phyloP scores from a whole-genome alignment of 164 flowering plant genomes.

The Hamamelis virginiana region DNA sequence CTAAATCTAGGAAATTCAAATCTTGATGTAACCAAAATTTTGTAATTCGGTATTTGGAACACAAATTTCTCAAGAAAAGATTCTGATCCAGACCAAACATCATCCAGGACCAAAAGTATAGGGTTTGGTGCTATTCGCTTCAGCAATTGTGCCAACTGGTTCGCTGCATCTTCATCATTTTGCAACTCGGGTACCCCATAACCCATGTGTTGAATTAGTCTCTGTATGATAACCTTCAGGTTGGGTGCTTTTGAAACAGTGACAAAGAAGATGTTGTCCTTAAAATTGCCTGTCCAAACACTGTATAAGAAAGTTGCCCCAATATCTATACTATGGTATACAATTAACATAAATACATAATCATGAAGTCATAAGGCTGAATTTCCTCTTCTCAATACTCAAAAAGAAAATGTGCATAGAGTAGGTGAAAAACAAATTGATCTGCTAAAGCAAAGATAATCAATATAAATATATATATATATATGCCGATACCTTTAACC shows the following conservation, averaged over 20 bases:
- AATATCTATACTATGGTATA: not conserved
- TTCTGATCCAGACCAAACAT: constrained; percentile 33
- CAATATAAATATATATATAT: no score
- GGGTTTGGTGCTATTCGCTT: constrained; percentile 10
- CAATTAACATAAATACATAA: not conserved
- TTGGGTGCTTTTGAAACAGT: constrained; percentile 21
- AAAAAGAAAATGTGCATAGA: no score
- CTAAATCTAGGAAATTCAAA: constrained; percentile 27
- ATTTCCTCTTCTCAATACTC: not conserved
- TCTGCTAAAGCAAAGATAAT: no score
- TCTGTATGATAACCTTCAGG: constrained; percentile 15
- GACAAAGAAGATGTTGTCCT: constrained; percentile 17
- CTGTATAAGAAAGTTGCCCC: not conserved
- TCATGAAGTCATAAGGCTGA: not conserved
- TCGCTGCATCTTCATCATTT: constrained; percentile 25
- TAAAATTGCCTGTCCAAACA: constrained; percentile 16
- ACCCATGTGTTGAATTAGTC: constrained; percentile 8
- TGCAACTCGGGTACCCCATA: not conserved
- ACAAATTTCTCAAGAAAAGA: constrained; percentile 21
- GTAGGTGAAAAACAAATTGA: not conserved
- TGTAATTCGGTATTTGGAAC: constrained; percentile 19
- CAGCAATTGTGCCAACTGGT: constrained; percentile 12
- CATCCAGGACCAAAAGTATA: constrained; percentile 38
- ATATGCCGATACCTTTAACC: constrained; percentile 25
- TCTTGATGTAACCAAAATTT: constrained; percentile 51